These are phyloP conservation scores for Komagataella phaffii DNA, from an alignment of 805 yeast species.

Conservation along the genomic window DNA sequence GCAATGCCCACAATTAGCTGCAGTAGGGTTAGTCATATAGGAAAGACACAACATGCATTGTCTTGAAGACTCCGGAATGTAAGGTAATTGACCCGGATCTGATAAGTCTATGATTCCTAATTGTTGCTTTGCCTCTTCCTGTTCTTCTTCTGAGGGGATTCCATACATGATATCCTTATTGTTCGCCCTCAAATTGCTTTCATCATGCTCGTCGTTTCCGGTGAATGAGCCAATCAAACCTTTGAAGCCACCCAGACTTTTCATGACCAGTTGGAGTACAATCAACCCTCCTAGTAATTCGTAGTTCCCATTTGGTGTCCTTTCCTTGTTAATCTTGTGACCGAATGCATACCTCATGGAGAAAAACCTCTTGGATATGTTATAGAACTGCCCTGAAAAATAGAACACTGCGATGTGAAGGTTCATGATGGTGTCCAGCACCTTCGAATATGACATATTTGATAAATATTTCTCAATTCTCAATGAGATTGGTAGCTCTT, in stretches of 20 bases:
- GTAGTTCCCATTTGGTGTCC: conserved; percentile 43
- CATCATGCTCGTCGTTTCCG: conserved; percentile 3
- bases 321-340: conserved; percentile 34
- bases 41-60: conserved; percentile 78
- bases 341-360: conserved; percentile 74
- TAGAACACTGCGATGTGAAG: conserved; percentile 75
- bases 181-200: background rate
- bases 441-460: conserved; percentile 25
- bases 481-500: background rate
- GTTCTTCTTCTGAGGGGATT: conserved; percentile 2
- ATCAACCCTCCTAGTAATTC: conserved; percentile 60
- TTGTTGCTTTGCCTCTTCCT: conserved; percentile 7
- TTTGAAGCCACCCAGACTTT: conserved; percentile 20
- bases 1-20: conserved; percentile 83
- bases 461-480: conserved; percentile 7
- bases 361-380: conserved; percentile 59
- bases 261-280: conserved; percentile 36
- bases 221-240: conserved; percentile 5
- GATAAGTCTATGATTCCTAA: conserved; percentile 30
- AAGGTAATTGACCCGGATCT: conserved; percentile 45
- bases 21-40: conserved; percentile 68
- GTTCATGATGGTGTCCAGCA: conserved; percentile 43
- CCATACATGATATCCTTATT: background rate
- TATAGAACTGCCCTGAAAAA: conserved; percentile 71
- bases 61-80: conserved; percentile 57